Conservation (phyloP, 2,329 filamentous ascomycete species). For the Fusarium citri region DNA sequence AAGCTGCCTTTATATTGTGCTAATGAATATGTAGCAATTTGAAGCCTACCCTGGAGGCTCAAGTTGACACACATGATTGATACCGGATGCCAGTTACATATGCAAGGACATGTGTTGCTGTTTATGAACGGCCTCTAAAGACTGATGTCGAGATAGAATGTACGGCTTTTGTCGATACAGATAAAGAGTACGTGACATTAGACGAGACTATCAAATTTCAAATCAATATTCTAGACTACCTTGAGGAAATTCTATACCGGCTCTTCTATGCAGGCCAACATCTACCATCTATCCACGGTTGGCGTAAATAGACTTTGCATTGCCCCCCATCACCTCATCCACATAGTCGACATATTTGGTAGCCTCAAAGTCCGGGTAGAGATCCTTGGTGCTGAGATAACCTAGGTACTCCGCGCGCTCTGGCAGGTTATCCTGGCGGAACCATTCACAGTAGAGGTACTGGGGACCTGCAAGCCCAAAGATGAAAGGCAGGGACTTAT, state of each 20-base stretch:
- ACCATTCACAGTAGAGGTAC: constrained; percentile 33
- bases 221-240: neutral
- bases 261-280: neutral
- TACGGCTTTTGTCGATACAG: constrained; percentile 52
- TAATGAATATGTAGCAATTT: no score
- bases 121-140: constrained; percentile 58
- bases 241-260: neutral
- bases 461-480: constrained; percentile 12
- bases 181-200: neutral
- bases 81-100: no score
- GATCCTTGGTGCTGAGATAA: constrained; percentile 28
- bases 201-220: no score
- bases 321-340: constrained; percentile 22
- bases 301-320: constrained; percentile 16
- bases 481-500: constrained; percentile 7
- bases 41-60: no score
- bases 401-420: constrained; percentile 26
- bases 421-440: constrained; percentile 32
- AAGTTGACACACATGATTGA: no score
- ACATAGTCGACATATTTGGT: constrained; percentile 29
- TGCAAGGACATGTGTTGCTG: neutral
- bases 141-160: constrained; percentile 82
- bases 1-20: no score
- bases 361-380: constrained; percentile 30
- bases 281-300: neutral